Evolutionary conservation across 352 stramenopile genomes (phyloP).

Genomic region (Pythium apleroticum): DNA sequence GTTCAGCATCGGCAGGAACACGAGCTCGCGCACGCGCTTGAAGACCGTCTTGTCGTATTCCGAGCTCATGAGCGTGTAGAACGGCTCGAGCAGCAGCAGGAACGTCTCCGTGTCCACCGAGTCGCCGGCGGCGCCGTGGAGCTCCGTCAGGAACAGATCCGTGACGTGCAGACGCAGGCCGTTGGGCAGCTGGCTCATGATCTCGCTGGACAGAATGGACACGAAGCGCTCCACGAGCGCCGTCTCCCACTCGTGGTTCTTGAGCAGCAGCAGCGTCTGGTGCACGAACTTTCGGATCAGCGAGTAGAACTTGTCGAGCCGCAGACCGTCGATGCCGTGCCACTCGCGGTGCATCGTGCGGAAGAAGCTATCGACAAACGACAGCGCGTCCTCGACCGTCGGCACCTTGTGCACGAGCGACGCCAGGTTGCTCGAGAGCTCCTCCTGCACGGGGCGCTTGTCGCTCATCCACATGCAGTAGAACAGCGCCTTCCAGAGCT

Average conservation of each 20-base stretch:
- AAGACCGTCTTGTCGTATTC: constrained; percentile 83
- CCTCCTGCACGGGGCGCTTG: constrained; percentile 79
- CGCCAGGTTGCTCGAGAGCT: constrained; percentile 70
- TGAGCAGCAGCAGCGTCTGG: constrained; percentile 60
- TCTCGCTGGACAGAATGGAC: constrained; percentile 60
- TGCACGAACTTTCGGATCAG: constrained; percentile 81
- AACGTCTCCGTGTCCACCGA: constrained; percentile 60
- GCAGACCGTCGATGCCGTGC: constrained; percentile 82
- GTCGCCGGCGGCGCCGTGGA: constrained; percentile 52
- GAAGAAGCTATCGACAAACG: constrained; percentile 82
- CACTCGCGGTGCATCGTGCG: constrained; percentile 85
- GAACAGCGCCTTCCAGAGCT: constrained; percentile 89
- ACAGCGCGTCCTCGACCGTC: constrained; percentile 38
- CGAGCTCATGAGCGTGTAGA: constrained; percentile 73
- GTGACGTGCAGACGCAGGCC: constrained; percentile 76
- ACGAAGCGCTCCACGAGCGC: constrained; percentile 53
- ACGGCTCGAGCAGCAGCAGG: constrained; percentile 74
- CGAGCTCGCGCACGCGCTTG: constrained; percentile 74
- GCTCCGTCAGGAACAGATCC: constrained; percentile 72
- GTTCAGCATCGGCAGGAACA: constrained; percentile 68
- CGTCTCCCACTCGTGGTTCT: constrained; percentile 53
- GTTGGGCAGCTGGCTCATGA: constrained; percentile 81
- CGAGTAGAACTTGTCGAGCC: constrained; percentile 87
- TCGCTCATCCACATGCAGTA: constrained; percentile 92
- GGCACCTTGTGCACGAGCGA: constrained; percentile 63